Evolutionary conservation across 2,329 filamentous ascomycete genomes (phyloP).

Genomic region (Sporothrix schenckii): DNA sequence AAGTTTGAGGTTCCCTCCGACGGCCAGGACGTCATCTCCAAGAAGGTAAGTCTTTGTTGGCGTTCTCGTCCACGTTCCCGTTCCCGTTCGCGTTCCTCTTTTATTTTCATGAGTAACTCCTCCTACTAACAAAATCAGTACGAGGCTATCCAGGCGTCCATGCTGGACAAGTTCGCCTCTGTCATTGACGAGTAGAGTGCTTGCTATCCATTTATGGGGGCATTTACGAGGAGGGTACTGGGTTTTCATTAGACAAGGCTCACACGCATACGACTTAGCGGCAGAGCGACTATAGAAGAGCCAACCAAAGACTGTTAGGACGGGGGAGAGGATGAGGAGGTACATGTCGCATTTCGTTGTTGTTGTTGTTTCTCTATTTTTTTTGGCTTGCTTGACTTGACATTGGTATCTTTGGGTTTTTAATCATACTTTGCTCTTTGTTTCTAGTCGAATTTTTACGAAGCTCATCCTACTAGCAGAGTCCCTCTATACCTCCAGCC

Average conservation of each 20-base stretch:
- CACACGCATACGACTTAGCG: neutral
- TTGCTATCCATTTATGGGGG: neutral
- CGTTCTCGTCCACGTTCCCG: neutral
- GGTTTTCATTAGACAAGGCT: constrained; percentile 16
- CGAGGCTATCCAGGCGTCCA: constrained; percentile 84
- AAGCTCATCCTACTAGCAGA: neutral
- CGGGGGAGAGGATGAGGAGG: neutral
- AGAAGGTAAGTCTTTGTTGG: constrained; percentile 69
- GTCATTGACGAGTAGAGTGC: constrained; percentile 79
- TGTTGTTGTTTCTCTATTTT: neutral
- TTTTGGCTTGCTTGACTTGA: neutral
- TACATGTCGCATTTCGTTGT: neutral
- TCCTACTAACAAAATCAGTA: constrained; percentile 60
- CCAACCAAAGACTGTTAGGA: neutral
- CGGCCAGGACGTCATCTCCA: constrained; percentile 75
- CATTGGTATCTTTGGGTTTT: constrained; percentile 14
- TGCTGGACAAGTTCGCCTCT: constrained; percentile 97
- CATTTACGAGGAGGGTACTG: neutral
- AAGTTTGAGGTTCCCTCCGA: constrained; percentile 95
- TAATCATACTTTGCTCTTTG: constrained; percentile 6
- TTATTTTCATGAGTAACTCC: no score
- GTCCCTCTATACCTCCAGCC: no score
- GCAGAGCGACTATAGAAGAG: neutral
- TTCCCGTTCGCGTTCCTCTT: no score
- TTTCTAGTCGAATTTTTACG: neutral